phyloP scores from a whole-genome alignment of 805 yeast genomes.

The Spathaspora sp. region DNA sequence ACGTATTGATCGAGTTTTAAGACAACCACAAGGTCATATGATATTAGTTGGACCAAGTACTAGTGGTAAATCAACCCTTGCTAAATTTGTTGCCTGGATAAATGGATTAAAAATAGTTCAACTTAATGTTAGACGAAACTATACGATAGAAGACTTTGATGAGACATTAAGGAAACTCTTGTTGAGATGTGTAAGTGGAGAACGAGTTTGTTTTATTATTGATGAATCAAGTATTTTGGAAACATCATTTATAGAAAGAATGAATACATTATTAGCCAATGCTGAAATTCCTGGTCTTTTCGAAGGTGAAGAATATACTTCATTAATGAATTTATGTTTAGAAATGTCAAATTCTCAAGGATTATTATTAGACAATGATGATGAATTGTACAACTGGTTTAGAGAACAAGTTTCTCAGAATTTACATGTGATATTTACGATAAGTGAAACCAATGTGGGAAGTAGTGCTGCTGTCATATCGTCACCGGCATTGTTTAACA shows the following conservation, averaged over 20 bases:
- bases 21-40: constrained; percentile 87
- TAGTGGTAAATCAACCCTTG: constrained; percentile 74
- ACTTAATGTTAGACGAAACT: constrained; percentile 53
- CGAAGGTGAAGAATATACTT: constrained; percentile 62
- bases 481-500: constrained; percentile 85
- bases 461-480: constrained; percentile 41
- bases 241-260: constrained; percentile 78
- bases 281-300: constrained; percentile 90
- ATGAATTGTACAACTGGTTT: constrained; percentile 76
- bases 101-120: constrained; percentile 66
- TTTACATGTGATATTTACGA: constrained; percentile 79
- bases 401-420: constrained; percentile 61
- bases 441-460: constrained; percentile 41
- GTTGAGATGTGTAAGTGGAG: constrained; percentile 44
- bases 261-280: constrained; percentile 91
- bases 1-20: constrained; percentile 75
- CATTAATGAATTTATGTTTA: constrained; percentile 51
- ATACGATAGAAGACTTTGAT: constrained; percentile 64
- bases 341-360: constrained; percentile 61
- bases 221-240: constrained; percentile 79
- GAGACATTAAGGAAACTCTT: constrained; percentile 53
- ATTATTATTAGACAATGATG: constrained; percentile 56
- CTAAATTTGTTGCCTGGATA: constrained; percentile 88
- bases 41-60: constrained; percentile 80
- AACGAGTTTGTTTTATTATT: constrained; percentile 64